Conservation (phyloP, 2,329 filamentous ascomycete genomes). For the Diplocarpon mali region DNA sequence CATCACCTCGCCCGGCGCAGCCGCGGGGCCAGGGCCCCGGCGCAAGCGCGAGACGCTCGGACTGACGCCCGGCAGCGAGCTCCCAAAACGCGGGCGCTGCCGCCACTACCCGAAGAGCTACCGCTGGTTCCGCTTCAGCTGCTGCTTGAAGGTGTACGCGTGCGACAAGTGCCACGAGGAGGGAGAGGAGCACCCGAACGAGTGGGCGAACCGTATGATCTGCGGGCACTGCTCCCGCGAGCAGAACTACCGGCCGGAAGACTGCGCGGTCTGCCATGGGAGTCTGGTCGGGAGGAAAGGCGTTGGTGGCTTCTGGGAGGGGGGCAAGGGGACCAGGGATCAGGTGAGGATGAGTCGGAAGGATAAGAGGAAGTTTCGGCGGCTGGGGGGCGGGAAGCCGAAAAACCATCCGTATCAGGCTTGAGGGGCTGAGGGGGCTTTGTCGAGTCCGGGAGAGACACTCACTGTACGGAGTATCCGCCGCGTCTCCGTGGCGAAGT, state of each 20-base stretch:
- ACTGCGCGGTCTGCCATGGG: constrained; percentile 62
- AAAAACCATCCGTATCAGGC: constrained; percentile 3
- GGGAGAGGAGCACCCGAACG: constrained; percentile 58
- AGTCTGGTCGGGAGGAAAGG: constrained; percentile 56
- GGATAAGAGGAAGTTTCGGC: constrained; percentile 63
- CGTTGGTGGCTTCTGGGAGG: constrained; percentile 71
- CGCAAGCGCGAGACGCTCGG: constrained; percentile 43
- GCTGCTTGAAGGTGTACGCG: constrained; percentile 46
- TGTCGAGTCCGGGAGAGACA: background rate
- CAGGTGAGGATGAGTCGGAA: constrained; percentile 61
- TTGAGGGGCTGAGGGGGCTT: background rate
- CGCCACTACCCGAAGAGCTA: constrained; percentile 47
- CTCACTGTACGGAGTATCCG: too few relatives aligned
- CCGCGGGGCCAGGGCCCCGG: constrained; percentile 30
- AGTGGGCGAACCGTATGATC: constrained; percentile 77
- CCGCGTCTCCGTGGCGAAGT: too few relatives aligned
- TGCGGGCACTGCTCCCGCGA: constrained; percentile 73
- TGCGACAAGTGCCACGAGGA: constrained; percentile 68
- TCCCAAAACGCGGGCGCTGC: constrained; percentile 44
- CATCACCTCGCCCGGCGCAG: constrained; percentile 42
- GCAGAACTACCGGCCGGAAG: constrained; percentile 67
- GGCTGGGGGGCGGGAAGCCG: constrained; percentile 33
- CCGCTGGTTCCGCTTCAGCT: constrained; percentile 56
- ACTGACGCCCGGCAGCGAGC: constrained; percentile 43
- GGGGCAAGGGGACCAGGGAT: constrained; percentile 71